phyloP scores from a whole-genome alignment of 2,329 filamentous ascomycete genomes.

The Uncinocarpus reesii region DNA sequence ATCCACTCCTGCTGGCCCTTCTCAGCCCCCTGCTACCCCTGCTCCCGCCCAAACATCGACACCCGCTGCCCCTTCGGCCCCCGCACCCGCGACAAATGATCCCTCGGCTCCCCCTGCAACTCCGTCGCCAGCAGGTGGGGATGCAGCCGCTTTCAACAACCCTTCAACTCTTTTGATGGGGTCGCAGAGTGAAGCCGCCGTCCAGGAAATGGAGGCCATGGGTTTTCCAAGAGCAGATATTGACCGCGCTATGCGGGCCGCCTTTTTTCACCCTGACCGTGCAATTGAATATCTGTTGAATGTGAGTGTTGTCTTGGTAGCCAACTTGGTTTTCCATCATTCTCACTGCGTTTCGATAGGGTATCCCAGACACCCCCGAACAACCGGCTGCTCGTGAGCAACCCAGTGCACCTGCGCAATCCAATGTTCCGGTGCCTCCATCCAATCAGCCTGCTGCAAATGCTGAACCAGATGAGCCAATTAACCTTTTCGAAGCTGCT shows the following conservation, averaged over 20 bases:
- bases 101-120: conserved; percentile 15
- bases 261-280: conserved; percentile 92
- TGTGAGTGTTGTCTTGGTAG: conserved; percentile 43
- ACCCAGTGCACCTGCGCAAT: conserved; percentile 29
- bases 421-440: conserved; percentile 34
- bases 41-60: conserved; percentile 15
- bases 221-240: conserved; percentile 83
- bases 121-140: conserved; percentile 16
- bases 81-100: conserved; percentile 15
- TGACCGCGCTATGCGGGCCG: conserved; percentile 87
- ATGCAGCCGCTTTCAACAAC: conserved; percentile 51
- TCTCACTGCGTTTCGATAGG: conserved; percentile 43
- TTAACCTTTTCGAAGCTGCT: conserved; percentile 89
- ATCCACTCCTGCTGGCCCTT: conserved; percentile 22
- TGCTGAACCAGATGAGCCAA: conserved; percentile 47
- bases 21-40: conserved; percentile 29
- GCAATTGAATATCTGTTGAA: conserved; percentile 92
- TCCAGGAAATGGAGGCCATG: conserved; percentile 94
- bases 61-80: conserved; percentile 15
- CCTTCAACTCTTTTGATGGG: conserved; percentile 80
- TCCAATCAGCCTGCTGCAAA: conserved; percentile 24
- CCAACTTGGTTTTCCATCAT: not conserved
- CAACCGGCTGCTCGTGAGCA: conserved; percentile 40
- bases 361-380: conserved; percentile 78
- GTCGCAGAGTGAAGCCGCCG: conserved; percentile 65